Base-by-base conservation (phyloP, 2,329 filamentous ascomycete species). In the Cytospora leucostoma region DNA sequence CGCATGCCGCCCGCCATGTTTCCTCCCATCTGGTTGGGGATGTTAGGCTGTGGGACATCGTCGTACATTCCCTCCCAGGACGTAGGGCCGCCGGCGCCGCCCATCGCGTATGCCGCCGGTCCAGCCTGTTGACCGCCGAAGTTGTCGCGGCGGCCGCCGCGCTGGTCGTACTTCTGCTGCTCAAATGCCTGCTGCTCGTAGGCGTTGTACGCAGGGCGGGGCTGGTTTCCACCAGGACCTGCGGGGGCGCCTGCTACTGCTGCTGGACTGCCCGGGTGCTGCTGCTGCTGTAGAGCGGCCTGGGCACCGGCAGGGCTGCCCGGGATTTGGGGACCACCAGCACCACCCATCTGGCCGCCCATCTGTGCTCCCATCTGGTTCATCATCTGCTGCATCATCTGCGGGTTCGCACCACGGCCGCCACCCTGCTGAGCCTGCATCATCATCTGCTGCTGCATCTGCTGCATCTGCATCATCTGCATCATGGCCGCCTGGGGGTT, bases 1-100 rank as follows among this genome's bases (percentile, higher is more conserved):
- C 77, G 77, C 66, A 78, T 77, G 65, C 80, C 76, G n/a, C 73
- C 77, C 57, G 82, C 80, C 62, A 76, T 76, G 69, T 78, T 80
- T 68, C 59, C 55, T n/a, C 56, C 63, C 63, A 63, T 65, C 58
- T 61, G 58, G 51, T 61, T 61, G 38, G 61, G 61, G 19, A 88
- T 84, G 70, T 88, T 88, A 6, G 92, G 92, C 73, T 94, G 92
- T 17, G 93, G 93, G 2, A 93, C 91, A 74, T 97, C 94, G 74
- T 98, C 94, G 75, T 97, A 98, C 93, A 97, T 97, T 71, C 94
- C 94, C 75, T 98, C 94, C 93, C 93, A 97, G 49, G 89, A 93
- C 32, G 91, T 92, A n/a, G 90, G 89, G 17, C 87, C 87, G 52
- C 86, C 87, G 62, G 80, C 73, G 8, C 71, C 72, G 40, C 68